Percentiles rank a stretch among this genome's conserved stretches.
Evolutionary conservation across 2,329 filamentous ascomycete species (phyloP).

Genomic region (Corynespora cassiicola): DNA sequence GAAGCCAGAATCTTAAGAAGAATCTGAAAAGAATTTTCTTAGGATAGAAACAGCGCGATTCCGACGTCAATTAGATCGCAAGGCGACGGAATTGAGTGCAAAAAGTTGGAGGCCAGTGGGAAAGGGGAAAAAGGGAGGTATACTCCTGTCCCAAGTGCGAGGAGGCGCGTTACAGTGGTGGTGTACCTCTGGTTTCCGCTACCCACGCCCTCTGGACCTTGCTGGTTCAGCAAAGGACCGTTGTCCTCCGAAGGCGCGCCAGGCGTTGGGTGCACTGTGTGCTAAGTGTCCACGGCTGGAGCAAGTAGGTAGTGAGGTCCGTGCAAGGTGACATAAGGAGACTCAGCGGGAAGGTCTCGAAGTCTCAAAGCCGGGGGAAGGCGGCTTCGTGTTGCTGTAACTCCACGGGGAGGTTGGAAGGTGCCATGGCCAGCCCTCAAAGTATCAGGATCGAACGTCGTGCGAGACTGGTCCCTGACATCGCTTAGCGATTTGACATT

Average conservation of each 20-base stretch:
- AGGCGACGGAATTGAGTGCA: too few relatives aligned
- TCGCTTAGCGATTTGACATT: conserved; percentile 8
- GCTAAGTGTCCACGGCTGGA: conserved; percentile 3
- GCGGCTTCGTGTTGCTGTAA: too few relatives aligned
- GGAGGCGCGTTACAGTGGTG: background rate
- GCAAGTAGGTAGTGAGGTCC: background rate
- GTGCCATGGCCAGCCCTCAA: too few relatives aligned
- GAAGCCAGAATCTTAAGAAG: conserved; percentile 13
- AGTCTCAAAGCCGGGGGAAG: too few relatives aligned
- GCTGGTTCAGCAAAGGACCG: conserved; percentile 11
- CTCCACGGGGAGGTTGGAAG: too few relatives aligned
- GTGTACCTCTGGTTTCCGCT: background rate
- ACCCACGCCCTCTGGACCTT: too few relatives aligned
- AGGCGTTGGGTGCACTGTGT: conserved; percentile 13
- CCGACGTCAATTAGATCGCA: too few relatives aligned
- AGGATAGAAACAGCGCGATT: conserved; percentile 12
- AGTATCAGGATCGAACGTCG: too few relatives aligned
- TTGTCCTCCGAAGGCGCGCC: conserved; percentile 5
- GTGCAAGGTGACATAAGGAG: too few relatives aligned
- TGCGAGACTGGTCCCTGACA: too few relatives aligned
- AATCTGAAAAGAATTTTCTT: conserved; percentile 8
- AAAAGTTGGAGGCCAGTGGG: background rate
- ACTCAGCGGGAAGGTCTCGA: too few relatives aligned
- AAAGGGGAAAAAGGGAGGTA: conserved; percentile 4
- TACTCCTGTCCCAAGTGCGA: too few relatives aligned